Evolutionary conservation across 768 basidiomycete species (phyloP).

Genomic region (Tephrocybe sp.): DNA sequence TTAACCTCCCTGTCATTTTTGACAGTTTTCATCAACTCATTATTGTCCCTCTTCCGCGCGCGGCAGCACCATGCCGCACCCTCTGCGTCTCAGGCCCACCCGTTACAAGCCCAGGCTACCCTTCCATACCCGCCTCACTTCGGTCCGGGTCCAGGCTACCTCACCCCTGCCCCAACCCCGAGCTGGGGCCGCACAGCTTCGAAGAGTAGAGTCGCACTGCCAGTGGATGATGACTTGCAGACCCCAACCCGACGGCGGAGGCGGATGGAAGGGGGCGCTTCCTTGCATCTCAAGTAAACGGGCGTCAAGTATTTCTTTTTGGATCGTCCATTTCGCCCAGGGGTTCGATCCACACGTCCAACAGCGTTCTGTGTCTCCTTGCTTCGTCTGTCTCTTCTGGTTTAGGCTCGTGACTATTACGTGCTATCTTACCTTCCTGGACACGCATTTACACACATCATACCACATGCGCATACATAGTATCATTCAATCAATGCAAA

Average conservation of each 20-base stretch:
- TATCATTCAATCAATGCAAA: not conserved
- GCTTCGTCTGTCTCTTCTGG: not conserved
- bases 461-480: not conserved
- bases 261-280: slow-evolving; percentile 49
- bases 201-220: slow-evolving; percentile 28
- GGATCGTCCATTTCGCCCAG: not conserved
- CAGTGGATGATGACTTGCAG: slow-evolving; percentile 36
- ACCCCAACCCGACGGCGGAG: slow-evolving; percentile 52
- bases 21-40: slow-evolving; percentile 79
- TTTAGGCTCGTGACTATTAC: not conserved
- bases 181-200: slow-evolving; percentile 45
- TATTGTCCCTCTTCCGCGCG: slow-evolving; percentile 76
- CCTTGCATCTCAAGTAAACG: slow-evolving; percentile 54
- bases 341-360: not conserved
- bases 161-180: slow-evolving; percentile 50
- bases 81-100: slow-evolving; percentile 29
- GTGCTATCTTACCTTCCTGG: not conserved
- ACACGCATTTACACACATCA: slow-evolving; percentile 3
- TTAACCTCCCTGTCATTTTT: slow-evolving; percentile 75
- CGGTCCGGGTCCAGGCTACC: slow-evolving; percentile 39
- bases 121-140: slow-evolving; percentile 45
- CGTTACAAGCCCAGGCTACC: slow-evolving; percentile 25
- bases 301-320: not conserved
- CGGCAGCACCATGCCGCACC: slow-evolving; percentile 49
- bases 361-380: not conserved